Base-by-base conservation (phyloP, 2,329 filamentous ascomycete genomes). In the Pestalotiopsis sp. region DNA sequence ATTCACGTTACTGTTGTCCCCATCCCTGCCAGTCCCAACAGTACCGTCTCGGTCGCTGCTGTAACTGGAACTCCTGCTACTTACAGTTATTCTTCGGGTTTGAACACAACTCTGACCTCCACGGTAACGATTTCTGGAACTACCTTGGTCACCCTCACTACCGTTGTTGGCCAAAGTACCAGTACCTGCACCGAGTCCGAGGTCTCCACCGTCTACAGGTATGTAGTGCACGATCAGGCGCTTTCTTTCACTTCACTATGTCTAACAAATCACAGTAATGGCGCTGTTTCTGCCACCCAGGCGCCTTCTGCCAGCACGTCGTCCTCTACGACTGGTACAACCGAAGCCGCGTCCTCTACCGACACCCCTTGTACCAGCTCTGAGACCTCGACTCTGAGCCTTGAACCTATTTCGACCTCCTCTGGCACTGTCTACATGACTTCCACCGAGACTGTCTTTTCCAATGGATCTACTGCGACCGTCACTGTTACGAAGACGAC, bases 141-240 rank as follows among this genome's bases (percentile, higher is more conserved):
- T 35, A 40, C 56, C 44, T 20, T 44, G 11, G 30, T 57, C 26
- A 59, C 52, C n/a, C n/a, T 40, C 20, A 59, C 64, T 5, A 66
- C 64, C 13, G 7, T 44, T 20, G 55, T 60, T 10, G n/a, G 26
- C 4, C 14, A 14, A 26, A 61, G 26, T 39, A 66, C 62, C 6
- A 35, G 30, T n/a, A 66, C 24, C 24, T 60, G 35, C 35, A 68
- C 66, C 14, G 52, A 39, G 24, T 38, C 17, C n/a, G n/a, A 40
- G 44, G 63, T 66, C 10, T 65, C 66, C 11, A 64, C 70, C 4
- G 61, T 20, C 4, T 55, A 35, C 24, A 67, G 66, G 66, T 67
- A 67, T 30, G 22, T 24, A 38, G 4, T n/a, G 7, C 14, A 22
- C 26, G 10, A 9, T 9, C 44, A 35, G 9, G 7, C 30, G 30